Base-by-base conservation (phyloP, 495 filamentous ascomycete species). In the Podospora comata region DNA sequence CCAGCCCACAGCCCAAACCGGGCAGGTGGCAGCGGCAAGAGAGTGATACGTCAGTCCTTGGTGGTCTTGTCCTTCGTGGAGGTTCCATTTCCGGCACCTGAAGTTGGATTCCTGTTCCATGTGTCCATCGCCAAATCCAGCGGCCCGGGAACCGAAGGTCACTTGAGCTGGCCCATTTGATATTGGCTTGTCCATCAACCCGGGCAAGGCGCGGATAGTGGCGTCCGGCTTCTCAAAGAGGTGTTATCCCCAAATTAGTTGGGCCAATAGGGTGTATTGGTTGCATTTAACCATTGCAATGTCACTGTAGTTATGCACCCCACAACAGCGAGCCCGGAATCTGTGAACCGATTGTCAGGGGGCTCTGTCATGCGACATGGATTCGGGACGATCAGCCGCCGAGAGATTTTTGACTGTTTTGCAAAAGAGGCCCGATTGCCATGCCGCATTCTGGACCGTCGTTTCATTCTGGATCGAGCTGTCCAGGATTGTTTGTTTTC, bases 211-310 rank as follows among this genome's bases (percentile, higher is more conserved):
- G 60, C 68, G 68, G 68, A 70, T 62, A 6, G 16, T 60, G 53
- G 13, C 55, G 68, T 71, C 69, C 69, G 68, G 39, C 26, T 70
- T 34, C 68, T 70, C 55, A 67, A 70, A 66, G 0, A 1, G 68
- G 65, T 48, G 32, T 15, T 32, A 32, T 20, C 23, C 9, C 58
- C 2, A 66, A 9, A 26, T 9, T 0, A 4, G 30, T 28, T 56
- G 34, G 61, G 48, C 69, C 62, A 71, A 66, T 70, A 19, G 64
- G n/a, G 16, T 23, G 18, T 56, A 30, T 5, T 48, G 18, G 26
- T 13, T 16, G 1, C 16, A 70, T 71, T 71, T 71, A 71, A 55
- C 69, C 69, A 61, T 9, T 18, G 44, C 19, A 60, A 54, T 27
- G 19, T 0, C n/a, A 5, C 6, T 19, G 55, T 56, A 34, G 19